Percentiles rank a stretch among this genome's conserved stretches.
Evolutionary conservation across 306 rosid genomes (phyloP).

Genomic region (Acacia crassicarpa): DNA sequence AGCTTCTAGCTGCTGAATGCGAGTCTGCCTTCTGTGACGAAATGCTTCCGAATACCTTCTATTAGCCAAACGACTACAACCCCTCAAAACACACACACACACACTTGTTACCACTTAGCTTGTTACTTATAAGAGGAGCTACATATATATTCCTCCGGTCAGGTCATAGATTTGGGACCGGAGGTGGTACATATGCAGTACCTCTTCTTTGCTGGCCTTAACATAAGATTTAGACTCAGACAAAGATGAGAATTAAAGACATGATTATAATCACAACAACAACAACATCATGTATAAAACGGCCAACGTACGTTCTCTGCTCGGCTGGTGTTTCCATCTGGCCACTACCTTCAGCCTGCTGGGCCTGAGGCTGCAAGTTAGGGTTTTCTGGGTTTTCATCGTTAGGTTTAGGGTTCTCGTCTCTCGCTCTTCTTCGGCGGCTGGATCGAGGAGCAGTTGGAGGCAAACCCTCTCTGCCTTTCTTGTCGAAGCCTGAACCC

Average conservation of each 20-base stretch:
- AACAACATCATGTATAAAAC: not conserved
- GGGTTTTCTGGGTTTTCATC: not conserved
- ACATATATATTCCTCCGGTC: too few relatives aligned
- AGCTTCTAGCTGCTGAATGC: not conserved
- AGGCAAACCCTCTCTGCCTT: not conserved
- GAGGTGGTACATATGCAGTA: too few relatives aligned
- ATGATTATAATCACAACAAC: not conserved
- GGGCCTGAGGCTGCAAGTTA: not conserved
- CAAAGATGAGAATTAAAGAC: not conserved
- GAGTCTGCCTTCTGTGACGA: not conserved
- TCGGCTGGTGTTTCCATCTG: not conserved
- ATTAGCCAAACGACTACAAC: slow-evolving; percentile 1
- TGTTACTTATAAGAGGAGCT: too few relatives aligned
- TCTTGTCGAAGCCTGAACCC: not conserved
- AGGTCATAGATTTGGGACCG: too few relatives aligned
- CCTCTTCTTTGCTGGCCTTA: too few relatives aligned
- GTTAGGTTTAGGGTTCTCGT: not conserved
- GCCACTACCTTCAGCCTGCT: not conserved
- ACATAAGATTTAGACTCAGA: not conserved
- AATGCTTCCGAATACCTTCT: not conserved
- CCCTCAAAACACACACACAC: not conserved
- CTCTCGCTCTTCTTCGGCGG: not conserved
- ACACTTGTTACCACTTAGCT: not conserved
- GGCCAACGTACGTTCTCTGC: not conserved
- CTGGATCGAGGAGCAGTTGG: not conserved